phyloP scores from a whole-genome alignment of 805 yeast species.

The Candida ficus region DNA sequence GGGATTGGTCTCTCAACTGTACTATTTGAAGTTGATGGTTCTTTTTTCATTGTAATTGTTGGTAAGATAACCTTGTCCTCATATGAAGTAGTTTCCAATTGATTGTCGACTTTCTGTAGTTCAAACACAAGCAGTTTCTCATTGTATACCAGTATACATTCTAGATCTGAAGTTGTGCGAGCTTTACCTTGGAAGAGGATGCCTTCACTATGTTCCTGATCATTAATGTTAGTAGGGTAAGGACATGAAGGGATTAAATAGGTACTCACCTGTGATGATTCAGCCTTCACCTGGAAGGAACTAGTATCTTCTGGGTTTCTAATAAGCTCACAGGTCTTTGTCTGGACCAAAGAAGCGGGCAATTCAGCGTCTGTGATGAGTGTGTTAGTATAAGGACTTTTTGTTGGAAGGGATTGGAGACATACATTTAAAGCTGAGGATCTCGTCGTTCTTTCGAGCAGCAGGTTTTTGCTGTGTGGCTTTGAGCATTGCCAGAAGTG shows the following conservation, averaged over 20 bases:
- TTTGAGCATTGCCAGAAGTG: conserved; percentile 9
- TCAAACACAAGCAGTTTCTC: conserved; percentile 13
- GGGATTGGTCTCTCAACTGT: background rate
- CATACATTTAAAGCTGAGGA: conserved; percentile 22
- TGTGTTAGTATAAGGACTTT: background rate
- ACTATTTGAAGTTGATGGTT: background rate
- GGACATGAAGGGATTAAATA: no score
- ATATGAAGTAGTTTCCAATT: conserved; percentile 9
- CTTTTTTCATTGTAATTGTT: background rate
- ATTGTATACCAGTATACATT: conserved; percentile 22
- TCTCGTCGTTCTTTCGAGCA: conserved; percentile 13
- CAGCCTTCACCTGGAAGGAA: conserved; percentile 15
- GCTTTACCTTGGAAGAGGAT: conserved; percentile 16
- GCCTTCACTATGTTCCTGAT: conserved; percentile 5
- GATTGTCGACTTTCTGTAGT: conserved; percentile 14
- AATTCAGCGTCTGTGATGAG: conserved; percentile 7
- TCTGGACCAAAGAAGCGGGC: conserved; percentile 14
- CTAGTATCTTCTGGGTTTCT: conserved; percentile 1
- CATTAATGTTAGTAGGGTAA: no score
- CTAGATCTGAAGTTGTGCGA: conserved; percentile 11
- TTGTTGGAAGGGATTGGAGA: no score
- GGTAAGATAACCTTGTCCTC: background rate
- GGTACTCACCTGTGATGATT: conserved; percentile 13
- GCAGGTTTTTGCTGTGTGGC: conserved; percentile 5
- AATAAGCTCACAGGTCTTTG: conserved; percentile 10